Conservation (phyloP, 1,284 basidiomycete genomes). For the Trametes polyzona region DNA sequence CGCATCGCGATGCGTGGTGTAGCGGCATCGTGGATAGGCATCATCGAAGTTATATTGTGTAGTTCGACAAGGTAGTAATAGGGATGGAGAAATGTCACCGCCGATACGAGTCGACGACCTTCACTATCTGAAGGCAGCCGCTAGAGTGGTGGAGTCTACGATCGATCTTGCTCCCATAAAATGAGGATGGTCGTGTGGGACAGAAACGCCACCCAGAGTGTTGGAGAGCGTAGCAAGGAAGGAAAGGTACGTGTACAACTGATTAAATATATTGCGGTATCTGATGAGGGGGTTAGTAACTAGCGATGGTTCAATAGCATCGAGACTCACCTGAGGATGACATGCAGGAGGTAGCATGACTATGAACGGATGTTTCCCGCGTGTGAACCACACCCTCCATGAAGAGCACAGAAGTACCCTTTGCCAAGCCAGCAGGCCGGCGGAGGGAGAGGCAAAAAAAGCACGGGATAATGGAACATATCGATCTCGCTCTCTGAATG, state of each 20-base stretch:
- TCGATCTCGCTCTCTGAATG: slow-evolving; percentile 83
- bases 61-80: neutral
- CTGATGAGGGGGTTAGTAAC: neutral
- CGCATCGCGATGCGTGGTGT: neutral
- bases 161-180: slow-evolving; percentile 75
- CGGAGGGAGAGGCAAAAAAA: slow-evolving; percentile 50
- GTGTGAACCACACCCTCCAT: slow-evolving; percentile 56
- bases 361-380: slow-evolving; percentile 49
- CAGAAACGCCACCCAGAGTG: slow-evolving; percentile 83
- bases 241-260: neutral
- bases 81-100: slow-evolving; percentile 14
- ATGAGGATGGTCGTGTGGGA: slow-evolving; percentile 81
- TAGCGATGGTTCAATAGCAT: neutral
- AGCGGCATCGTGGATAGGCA: neutral
- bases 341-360: neutral
- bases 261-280: neutral
- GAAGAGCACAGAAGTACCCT: slow-evolving; percentile 28
- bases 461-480: slow-evolving; percentile 34
- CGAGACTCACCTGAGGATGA: slow-evolving; percentile 3
- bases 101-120: slow-evolving; percentile 18
- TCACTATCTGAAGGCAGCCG: slow-evolving; percentile 16
- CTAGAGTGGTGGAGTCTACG: slow-evolving; percentile 14
- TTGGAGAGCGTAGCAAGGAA: slow-evolving; percentile 60
- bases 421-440: slow-evolving; percentile 25
- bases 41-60: neutral